Evolutionary conservation across 768 basidiomycete genomes (phyloP).

Genomic region (Suillus alpinus): DNA sequence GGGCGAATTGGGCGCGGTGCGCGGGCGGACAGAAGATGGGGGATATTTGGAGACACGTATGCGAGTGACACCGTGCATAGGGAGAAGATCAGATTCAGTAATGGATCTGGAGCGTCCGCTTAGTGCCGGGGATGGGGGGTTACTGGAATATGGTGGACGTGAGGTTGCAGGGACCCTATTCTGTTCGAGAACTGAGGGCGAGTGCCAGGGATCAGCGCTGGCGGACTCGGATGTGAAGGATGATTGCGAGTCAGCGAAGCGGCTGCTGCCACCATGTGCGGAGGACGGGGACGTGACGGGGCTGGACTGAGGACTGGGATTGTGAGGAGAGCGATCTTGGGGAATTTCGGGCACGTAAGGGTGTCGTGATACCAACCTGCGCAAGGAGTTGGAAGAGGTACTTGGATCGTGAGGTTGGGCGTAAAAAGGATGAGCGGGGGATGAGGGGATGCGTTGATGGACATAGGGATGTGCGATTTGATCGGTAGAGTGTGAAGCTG

Average conservation of each 20-base stretch:
- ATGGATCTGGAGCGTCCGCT: conserved; percentile 15
- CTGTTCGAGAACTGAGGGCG: conserved; percentile 16
- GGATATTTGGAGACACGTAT: background rate
- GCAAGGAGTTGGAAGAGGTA: conserved; percentile 20
- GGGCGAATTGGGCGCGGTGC: conserved; percentile 14
- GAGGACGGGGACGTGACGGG: conserved; percentile 26
- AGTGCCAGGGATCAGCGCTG: background rate
- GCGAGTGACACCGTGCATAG: conserved; percentile 1
- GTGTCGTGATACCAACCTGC: conserved; percentile 8
- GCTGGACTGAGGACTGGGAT: conserved; percentile 21
- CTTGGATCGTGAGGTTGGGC: conserved; percentile 7
- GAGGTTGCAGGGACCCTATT: conserved; percentile 9
- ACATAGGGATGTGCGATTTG: conserved; percentile 11
- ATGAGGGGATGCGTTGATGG: conserved; percentile 5
- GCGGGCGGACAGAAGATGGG: conserved; percentile 13
- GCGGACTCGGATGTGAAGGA: conserved; percentile 25
- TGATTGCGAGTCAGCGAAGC: conserved; percentile 18
- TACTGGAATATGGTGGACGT: background rate
- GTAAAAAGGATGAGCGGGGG: conserved; percentile 7
- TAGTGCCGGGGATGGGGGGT: conserved; percentile 12
- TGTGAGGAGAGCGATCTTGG: conserved; percentile 1
- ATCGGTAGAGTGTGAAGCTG: conserved; percentile 15
- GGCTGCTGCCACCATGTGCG: conserved; percentile 12
- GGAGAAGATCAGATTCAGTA: conserved; percentile 17
- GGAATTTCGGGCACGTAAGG: conserved; percentile 10